phyloP scores from a whole-genome alignment of 1,139 yeast species.

The Blastobotrys petasosporus region DNA sequence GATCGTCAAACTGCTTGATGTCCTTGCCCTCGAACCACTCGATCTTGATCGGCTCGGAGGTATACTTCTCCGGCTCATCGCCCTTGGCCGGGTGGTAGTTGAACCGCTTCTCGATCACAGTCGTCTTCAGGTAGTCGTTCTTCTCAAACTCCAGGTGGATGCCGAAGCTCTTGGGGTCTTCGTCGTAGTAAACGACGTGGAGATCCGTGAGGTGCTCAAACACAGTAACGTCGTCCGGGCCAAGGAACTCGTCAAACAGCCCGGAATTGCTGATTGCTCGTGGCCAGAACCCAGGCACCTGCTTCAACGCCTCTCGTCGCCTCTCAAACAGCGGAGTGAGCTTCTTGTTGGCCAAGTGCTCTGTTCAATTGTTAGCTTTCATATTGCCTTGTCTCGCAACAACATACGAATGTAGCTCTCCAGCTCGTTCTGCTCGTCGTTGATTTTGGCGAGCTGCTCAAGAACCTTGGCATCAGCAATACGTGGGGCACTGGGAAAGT shows the following conservation, averaged over 20 bases:
- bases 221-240: conserved; percentile 32
- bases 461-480: neutral
- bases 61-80: conserved; percentile 19
- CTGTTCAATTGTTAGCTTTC: conserved; percentile 3
- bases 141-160: conserved; percentile 32
- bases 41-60: conserved; percentile 29
- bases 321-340: conserved; percentile 33
- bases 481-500: too few relatives aligned
- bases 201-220: conserved; percentile 29
- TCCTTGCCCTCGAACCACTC: conserved; percentile 35
- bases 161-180: conserved; percentile 29
- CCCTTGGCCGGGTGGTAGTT: conserved; percentile 20
- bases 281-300: conserved; percentile 38
- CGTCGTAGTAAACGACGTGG: conserved; percentile 30
- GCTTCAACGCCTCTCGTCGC: conserved; percentile 28
- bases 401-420: conserved; percentile 25
- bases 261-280: conserved; percentile 31
- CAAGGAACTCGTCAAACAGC: conserved; percentile 29
- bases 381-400: conserved; percentile 8
- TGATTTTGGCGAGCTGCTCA: conserved; percentile 38
- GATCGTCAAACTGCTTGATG: conserved; percentile 10
- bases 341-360: conserved; percentile 23
- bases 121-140: conserved; percentile 29
- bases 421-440: conserved; percentile 43
- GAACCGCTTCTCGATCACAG: conserved; percentile 28